Percentiles rank a stretch among this genome's conserved stretches.
phyloP scores from a whole-genome alignment of 108 stramenopile genomes.

The Mayamaea pseudoterrestris region DNA sequence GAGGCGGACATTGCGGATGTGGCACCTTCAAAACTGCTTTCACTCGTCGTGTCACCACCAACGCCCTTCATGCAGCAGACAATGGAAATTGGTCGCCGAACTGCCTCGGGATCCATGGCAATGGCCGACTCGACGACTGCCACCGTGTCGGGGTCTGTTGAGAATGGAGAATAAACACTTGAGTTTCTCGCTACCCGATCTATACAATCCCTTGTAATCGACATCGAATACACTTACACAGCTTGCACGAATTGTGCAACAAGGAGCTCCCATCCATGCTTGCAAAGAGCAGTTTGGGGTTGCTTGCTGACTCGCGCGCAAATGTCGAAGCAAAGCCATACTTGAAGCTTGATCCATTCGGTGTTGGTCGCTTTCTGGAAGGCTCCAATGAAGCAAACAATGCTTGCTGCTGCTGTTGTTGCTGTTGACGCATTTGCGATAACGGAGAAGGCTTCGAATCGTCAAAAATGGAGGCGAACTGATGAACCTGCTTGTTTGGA shows the following conservation, averaged over 20 bases:
- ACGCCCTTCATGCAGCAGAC: background rate
- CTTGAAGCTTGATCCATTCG: background rate
- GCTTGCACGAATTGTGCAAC: constrained; percentile 10
- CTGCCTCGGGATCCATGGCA: constrained; percentile 18
- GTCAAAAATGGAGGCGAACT: too few relatives aligned
- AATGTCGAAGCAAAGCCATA: background rate
- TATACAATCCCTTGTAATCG: too few relatives aligned
- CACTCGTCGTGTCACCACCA: background rate
- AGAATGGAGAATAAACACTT: too few relatives aligned
- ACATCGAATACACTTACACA: too few relatives aligned
- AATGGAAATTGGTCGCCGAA: constrained; percentile 18
- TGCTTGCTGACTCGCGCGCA: background rate
- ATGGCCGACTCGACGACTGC: constrained; percentile 31
- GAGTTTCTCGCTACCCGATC: too few relatives aligned
- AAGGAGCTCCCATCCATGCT: constrained; percentile 2
- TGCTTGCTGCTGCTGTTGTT: background rate
- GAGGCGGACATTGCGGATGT: background rate
- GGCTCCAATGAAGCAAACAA: background rate
- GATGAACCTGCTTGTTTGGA: too few relatives aligned
- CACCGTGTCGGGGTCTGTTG: constrained; percentile 19
- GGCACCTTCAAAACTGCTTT: background rate
- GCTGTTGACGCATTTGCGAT: background rate
- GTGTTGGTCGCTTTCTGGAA: too few relatives aligned
- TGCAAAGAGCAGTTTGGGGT: background rate
- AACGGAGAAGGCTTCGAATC: too few relatives aligned